Evolutionary conservation across 2,329 filamentous ascomycete genomes (phyloP).

Genomic region (Pestalotiopsis sp.): DNA sequence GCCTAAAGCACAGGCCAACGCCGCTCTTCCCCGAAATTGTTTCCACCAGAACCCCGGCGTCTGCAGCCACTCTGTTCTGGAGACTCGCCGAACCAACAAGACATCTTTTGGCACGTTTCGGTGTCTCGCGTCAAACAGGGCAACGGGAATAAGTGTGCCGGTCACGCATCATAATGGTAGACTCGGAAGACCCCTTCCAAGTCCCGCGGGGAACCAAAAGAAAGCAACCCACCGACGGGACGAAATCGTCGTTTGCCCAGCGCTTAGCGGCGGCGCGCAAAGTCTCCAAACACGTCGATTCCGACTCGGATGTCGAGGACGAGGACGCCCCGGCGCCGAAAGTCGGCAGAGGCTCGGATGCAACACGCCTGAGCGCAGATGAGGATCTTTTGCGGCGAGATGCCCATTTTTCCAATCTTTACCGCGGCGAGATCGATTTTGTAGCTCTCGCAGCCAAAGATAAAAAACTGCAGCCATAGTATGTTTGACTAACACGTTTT

Average conservation of each 20-base stretch:
- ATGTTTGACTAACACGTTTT: constrained; percentile 13
- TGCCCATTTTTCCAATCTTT: constrained; percentile 26
- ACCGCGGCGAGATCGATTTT: constrained; percentile 27
- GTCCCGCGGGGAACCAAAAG: constrained; percentile 21
- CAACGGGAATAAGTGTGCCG: background rate
- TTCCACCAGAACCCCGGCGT: background rate
- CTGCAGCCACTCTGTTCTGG: background rate
- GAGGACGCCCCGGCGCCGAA: background rate
- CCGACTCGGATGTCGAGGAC: background rate
- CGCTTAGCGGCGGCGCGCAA: background rate
- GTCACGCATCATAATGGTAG: background rate
- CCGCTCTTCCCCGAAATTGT: background rate
- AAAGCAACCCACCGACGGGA: constrained; percentile 22
- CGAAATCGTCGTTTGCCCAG: constrained; percentile 3
- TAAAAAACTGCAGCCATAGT: constrained; percentile 22
- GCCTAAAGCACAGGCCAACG: background rate
- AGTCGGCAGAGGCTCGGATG: background rate
- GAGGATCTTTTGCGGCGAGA: constrained; percentile 14
- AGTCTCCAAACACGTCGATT: background rate
- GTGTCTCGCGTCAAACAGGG: background rate
- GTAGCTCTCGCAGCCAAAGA: constrained; percentile 23
- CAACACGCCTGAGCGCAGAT: background rate
- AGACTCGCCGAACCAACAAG: background rate
- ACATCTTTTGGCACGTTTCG: background rate
- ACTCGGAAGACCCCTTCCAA: background rate